A percentile compares a stretch with the other conserved stretches of the same genome.
Evolutionary conservation across 179 eudicot species (phyloP).

Genomic region (Corrigiola litoralis): DNA sequence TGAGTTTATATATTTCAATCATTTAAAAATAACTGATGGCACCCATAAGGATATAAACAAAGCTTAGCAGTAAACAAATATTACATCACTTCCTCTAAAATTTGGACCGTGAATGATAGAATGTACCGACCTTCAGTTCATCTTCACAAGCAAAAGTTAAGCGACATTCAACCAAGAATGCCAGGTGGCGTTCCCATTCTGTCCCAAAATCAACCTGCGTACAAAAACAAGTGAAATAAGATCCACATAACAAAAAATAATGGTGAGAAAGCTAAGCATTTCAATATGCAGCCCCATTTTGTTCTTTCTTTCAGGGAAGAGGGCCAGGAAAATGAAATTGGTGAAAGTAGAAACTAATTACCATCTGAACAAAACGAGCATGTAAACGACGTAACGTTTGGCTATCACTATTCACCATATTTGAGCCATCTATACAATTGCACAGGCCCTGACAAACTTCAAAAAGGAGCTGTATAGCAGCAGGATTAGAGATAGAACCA

Average conservation of each 20-base stretch:
- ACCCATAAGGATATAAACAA: not conserved
- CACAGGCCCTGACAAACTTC: constrained; percentile 60
- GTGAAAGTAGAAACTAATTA: constrained; percentile 19
- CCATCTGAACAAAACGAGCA: constrained; percentile 57
- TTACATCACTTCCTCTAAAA: not conserved
- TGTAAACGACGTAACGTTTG: constrained; percentile 44
- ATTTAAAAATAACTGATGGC: not conserved
- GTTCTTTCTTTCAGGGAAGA: too few species aligned
- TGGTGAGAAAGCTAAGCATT: not conserved
- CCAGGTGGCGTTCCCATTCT: constrained; percentile 46
- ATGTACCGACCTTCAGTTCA: constrained; percentile 52
- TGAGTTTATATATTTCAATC: too few species aligned
- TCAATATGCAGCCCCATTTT: not conserved
- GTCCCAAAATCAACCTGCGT: constrained; percentile 57
- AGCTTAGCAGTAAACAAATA: not conserved
- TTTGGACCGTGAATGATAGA: not conserved
- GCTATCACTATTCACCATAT: constrained; percentile 41
- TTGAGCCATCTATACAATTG: constrained; percentile 39
- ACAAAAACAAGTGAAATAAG: not conserved
- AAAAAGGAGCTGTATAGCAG: constrained; percentile 50
- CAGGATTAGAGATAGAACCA: constrained; percentile 38
- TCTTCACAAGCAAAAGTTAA: constrained; percentile 55
- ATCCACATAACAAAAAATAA: not conserved
- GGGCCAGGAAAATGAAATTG: too few species aligned
- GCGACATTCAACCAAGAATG: constrained; percentile 58